These are phyloP conservation scores for Sclerotinia borealis DNA, from an alignment of 2,329 filamentous ascomycete species.

Conservation along the genomic window DNA sequence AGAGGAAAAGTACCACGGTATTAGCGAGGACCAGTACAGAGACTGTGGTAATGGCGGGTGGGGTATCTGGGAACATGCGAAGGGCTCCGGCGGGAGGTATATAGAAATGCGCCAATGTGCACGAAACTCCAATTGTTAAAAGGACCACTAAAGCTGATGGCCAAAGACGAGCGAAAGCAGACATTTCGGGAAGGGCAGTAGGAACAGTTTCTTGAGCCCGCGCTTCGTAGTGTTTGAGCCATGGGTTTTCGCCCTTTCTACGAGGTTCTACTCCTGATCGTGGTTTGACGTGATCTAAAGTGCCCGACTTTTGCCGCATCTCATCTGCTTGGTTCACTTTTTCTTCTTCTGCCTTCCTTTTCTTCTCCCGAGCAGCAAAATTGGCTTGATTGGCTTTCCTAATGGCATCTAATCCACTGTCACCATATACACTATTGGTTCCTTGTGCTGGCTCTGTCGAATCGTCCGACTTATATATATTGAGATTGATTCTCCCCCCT, in stretches of 20 bases:
- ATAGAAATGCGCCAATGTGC: conserved; percentile 44
- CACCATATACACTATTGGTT: conserved; percentile 49
- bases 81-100: conserved; percentile 42
- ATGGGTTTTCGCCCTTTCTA: conserved; percentile 25
- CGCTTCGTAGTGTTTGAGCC: conserved; percentile 32
- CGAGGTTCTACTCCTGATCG: conserved; percentile 26
- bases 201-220: conserved; percentile 44
- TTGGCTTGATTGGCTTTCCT: conserved; percentile 45
- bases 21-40: conserved; percentile 56
- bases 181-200: conserved; percentile 46
- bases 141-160: conserved; percentile 47
- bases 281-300: conserved; percentile 19
- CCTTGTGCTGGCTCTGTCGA: not conserved
- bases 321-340: conserved; percentile 38
- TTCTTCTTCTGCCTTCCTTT: conserved; percentile 32
- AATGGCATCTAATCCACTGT: conserved; percentile 51
- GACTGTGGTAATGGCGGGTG: conserved; percentile 60
- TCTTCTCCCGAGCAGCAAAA: conserved; percentile 42
- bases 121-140: conserved; percentile 40
- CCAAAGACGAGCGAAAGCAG: conserved; percentile 46
- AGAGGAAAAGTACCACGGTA: conserved; percentile 47
- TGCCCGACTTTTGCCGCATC: conserved; percentile 26
- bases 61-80: conserved; percentile 54
- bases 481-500: not conserved
- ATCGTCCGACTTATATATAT: not conserved